Base-by-base conservation (phyloP, 257 asterid species). In the Fraxinus excelsior region DNA sequence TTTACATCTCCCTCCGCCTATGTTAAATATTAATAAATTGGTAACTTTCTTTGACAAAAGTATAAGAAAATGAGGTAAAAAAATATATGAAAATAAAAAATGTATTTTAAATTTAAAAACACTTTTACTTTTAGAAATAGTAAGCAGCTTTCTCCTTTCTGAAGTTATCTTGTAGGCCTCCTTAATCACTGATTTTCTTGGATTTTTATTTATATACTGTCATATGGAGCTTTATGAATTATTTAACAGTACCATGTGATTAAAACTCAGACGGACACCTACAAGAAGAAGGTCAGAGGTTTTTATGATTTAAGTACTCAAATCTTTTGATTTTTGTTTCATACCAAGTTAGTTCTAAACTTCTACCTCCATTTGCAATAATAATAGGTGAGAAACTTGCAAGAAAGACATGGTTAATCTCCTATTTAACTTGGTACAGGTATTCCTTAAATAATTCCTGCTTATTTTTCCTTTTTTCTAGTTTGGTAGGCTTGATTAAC, bases 321-420 rank as follows among this genome's bases (percentile, higher is more conserved):
- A 7, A 5, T 37, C 9, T 31, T 14, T 28, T 46, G 21, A 18
- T n/a, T 70, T 23, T 19, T 32, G 62, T 71, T 31, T 0, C 44
- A 58, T 46, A n/a, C 26, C 35, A 72, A 26, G 16, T 26, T 12
- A 44, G 51, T 3, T 0, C n/a, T 49, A 0, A 31, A 29, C 44
- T 34, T 18, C 34, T 66, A 18, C 12, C 14, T 13, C 19, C 53
- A 44, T 44, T 44, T 44, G 18, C 18, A 0, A 32, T 28, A 40
- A 67, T 73, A 42, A 13, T 46, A 85, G 87, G 83, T 83, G 76
- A 85, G 74, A 67, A 82, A 78, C 83, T 70, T 85, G 79, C 74
- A 85, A 80, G 80, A 83, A 76, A 79, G 81, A 76, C 80, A 80
- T 76, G 87, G 84, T 29, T 29, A 80, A 75, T 75, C 83, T 85